Evolutionary conservation across 2,329 filamentous ascomycete species (phyloP).

Genomic region (Epichloe gansuensis): DNA sequence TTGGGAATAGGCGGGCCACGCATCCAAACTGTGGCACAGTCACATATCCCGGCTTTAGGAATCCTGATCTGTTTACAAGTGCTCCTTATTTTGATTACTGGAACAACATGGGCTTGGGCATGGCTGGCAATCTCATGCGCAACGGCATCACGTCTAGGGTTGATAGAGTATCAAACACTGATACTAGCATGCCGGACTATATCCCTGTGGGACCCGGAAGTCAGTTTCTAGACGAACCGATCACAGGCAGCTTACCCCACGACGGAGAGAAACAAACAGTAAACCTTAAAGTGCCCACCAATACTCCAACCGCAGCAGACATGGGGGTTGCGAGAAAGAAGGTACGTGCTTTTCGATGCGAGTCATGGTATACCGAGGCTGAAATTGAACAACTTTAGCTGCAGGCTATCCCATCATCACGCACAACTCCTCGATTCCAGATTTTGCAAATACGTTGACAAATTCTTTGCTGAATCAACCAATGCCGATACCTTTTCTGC

Average conservation of each 20-base stretch:
- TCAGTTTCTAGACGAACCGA: constrained; percentile 5
- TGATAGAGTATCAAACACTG: constrained; percentile 20
- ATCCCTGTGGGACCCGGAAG: constrained; percentile 9
- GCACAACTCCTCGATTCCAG: constrained; percentile 13
- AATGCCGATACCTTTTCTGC: constrained; percentile 23
- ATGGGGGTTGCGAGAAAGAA: constrained; percentile 7
- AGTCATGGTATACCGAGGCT: too few species aligned
- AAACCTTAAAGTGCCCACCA: constrained; percentile 27
- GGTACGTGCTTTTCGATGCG: constrained; percentile 6
- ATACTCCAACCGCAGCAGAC: constrained; percentile 26
- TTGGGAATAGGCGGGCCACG: constrained; percentile 5
- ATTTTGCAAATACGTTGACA: constrained; percentile 31
- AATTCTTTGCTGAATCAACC: constrained; percentile 38
- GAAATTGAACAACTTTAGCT: constrained; percentile 1
- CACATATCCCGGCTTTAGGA: neutral
- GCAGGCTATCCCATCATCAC: constrained; percentile 11
- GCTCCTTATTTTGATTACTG: constrained; percentile 19
- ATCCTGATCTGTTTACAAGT: constrained; percentile 12
- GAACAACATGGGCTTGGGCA: constrained; percentile 9
- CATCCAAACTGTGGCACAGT: constrained; percentile 6
- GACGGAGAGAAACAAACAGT: constrained; percentile 16
- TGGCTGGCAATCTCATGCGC: constrained; percentile 6
- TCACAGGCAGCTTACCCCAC: constrained; percentile 17
- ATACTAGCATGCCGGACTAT: constrained; percentile 33
- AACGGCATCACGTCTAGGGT: constrained; percentile 9